Evolutionary conservation across 768 basidiomycete genomes (phyloP), one percentile per base, ranked within the genome.

Genomic region (Tephrocybe sp.): DNA sequence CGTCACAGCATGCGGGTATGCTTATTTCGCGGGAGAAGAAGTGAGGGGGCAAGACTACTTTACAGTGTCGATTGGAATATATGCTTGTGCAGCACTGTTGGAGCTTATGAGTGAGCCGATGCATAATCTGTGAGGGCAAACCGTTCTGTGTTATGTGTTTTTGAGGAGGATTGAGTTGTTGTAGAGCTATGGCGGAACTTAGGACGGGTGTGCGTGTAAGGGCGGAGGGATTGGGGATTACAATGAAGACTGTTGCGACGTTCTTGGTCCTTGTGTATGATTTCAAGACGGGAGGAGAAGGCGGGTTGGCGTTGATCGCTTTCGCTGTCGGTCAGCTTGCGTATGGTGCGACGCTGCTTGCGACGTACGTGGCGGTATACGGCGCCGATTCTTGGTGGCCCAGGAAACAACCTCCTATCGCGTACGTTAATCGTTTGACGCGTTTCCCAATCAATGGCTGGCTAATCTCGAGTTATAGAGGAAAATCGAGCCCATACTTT

Each of bases 71-170:
- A 76, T 94, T 25, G 58, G 64, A 1, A 64, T 90, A 9, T 97
- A 98, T 66, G 82, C 83, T 12, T 18, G 82, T 1, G 83, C 92
- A 0, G 88, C 91, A 2, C 57, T 91, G 24, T 56, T 82, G 39
- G 94, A 98, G 65, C 76, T 98, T 42, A 59, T 83, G 49, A 81
- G 84, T 36, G 95, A 97, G 66, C 94, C 94, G 3, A 75, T 84
- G 70, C 86, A 90, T 63, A 88, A 90, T 57, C 66, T 70, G 83
- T 85, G 63, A 65, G 81, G 41, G 21, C 30, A 30, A 30, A 7
- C 23, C 7, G 30, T 24, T 39, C 22, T 5, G 16, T 5, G 6
- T 24, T 29, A 24, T 25, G 33, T 29, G 29, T 42, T 40, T 8
- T 65, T 45, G 40, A 6, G 19, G 27, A 33, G 41, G 21, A 43